phyloP scores from a whole-genome alignment of 2,329 filamentous ascomycete genomes.

The Gyromitra esculenta region DNA sequence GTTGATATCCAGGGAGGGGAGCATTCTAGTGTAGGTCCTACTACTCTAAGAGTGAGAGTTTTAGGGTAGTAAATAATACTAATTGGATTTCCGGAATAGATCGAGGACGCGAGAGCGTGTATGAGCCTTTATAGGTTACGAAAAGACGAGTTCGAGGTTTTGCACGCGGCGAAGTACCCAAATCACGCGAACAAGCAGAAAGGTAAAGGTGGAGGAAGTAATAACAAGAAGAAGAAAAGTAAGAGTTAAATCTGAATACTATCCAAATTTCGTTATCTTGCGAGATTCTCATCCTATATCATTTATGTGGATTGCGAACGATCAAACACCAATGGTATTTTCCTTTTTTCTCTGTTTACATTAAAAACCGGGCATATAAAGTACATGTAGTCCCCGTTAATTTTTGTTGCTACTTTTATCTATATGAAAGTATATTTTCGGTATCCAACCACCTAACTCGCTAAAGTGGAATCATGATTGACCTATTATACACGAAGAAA shows the following conservation, averaged over 20 bases:
- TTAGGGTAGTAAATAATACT: constrained; percentile 61
- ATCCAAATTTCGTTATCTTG: not conserved
- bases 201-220: constrained; percentile 51
- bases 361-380: not conserved
- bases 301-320: not conserved
- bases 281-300: not conserved
- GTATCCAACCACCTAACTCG: not conserved
- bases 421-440: constrained; percentile 10
- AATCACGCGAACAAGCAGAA: constrained; percentile 39
- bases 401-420: not conserved
- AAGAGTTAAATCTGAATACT: constrained; percentile 10
- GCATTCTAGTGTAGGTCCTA: constrained; percentile 69
- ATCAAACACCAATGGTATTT: not conserved
- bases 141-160: constrained; percentile 81
- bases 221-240: constrained; percentile 62
- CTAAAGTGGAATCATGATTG: too few relatives aligned
- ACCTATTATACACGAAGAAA: too few relatives aligned
- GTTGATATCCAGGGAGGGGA: constrained; percentile 72
- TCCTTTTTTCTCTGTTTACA: not conserved
- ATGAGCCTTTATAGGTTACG: constrained; percentile 88
- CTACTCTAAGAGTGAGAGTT: not conserved
- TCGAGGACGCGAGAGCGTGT: constrained; percentile 82
- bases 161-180: constrained; percentile 61
- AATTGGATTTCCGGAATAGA: constrained; percentile 54
- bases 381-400: constrained; percentile 5